These are phyloP conservation scores for Coniosporium tulheliwenetii DNA, from an alignment of 2,329 filamentous ascomycete genomes.

Conservation along the genomic window DNA sequence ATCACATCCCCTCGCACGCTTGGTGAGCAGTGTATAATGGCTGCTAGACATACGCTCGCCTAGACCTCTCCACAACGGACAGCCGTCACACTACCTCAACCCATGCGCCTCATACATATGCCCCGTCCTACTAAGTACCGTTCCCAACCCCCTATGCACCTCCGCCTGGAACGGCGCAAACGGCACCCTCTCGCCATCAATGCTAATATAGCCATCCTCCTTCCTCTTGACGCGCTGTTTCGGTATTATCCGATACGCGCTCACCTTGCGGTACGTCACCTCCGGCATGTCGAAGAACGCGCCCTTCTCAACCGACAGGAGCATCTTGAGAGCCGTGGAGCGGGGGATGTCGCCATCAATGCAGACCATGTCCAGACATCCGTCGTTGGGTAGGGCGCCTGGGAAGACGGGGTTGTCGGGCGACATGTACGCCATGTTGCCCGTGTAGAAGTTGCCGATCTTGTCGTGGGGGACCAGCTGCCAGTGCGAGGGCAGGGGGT, in stretches of 20 bases:
- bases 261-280: constrained; percentile 70
- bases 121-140: constrained; percentile 63
- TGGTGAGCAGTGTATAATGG: too few relatives aligned
- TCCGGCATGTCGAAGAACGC: constrained; percentile 66
- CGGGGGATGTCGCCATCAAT: constrained; percentile 62
- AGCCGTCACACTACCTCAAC: too few relatives aligned
- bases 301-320: constrained; percentile 56
- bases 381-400: constrained; percentile 67
- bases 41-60: too few relatives aligned
- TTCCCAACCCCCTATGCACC: constrained; percentile 66
- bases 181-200: constrained; percentile 78
- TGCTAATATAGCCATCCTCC: constrained; percentile 70
- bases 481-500: constrained; percentile 66
- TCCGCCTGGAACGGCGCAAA: constrained; percentile 89
- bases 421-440: constrained; percentile 91
- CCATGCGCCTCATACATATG: constrained; percentile 49
- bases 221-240: constrained; percentile 23
- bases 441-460: constrained; percentile 83
- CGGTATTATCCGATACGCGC: constrained; percentile 75
- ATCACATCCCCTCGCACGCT: too few relatives aligned
- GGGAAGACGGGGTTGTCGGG: constrained; percentile 78
- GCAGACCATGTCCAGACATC: constrained; percentile 69
- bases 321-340: constrained; percentile 48
- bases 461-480: constrained; percentile 56
- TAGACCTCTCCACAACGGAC: too few relatives aligned